Base-by-base conservation (phyloP, 495 filamentous ascomycete genomes). In the Corynascus novoguineensis region DNA sequence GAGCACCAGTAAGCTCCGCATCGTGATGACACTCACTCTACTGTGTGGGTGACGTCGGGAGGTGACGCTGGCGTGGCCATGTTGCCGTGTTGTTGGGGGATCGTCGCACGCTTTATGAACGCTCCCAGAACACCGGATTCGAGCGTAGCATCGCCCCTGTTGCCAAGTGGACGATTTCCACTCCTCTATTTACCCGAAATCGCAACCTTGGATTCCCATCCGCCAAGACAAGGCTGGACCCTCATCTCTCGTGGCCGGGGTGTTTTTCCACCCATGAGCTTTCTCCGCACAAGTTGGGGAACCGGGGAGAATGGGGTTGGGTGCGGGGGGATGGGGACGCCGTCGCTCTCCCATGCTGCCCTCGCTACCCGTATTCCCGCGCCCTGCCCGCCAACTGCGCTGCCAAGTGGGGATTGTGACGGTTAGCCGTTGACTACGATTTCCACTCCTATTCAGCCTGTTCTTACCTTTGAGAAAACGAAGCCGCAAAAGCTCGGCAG, bases 1-100 rank as follows among this genome's bases (percentile, higher is more conserved):
- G 37, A 75, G 59, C 42, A 67, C 38, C 55, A 68, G 65, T 27
- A 68, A 55, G 35, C 62, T 61, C 45, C 68, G 64, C 69, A 73
- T 72, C 31, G 29, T 34, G n/a, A n/a, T n/a, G n/a, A n/a, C n/a
- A n/a, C n/a, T n/a, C n/a, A n/a, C n/a, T n/a, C n/a, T n/a, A n/a
- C n/a, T 68, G 31, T 22, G 14, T 17, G 34, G 4, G 32, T 10
- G 47, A 45, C 4, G 25, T 38, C 21, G 17, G 7, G 24, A 2
- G 5, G 14, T 25, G 17, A 40, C 25, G 35, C 12, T 45, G 55
- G 27, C 24, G 28, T 14, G 4, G n/a, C 10, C 44, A 44, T 37
- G 34, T 10, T 31, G 9, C 4, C 7, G 35, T 15, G 19, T n/a
- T 14, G 27, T 21, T 4, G 28, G 11, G 45, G 42, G 31, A 29